Conservation (phyloP, 371 early-diverging fungal genomes). For the Globomyces sp. region DNA sequence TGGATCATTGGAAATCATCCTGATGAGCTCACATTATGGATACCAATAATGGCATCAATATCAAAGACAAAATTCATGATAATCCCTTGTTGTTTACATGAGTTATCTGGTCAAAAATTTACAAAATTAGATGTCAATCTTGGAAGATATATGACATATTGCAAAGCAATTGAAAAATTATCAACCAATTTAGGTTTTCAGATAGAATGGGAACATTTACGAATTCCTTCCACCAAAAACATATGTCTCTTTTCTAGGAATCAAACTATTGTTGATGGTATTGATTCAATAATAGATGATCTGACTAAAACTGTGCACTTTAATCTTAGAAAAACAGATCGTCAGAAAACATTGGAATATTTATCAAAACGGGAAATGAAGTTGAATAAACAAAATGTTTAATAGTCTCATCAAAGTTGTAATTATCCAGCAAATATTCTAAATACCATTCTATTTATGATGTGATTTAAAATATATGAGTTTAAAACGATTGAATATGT, state of each 20-base stretch:
- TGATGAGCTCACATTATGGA: slow-evolving; percentile 87
- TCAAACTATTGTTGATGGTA: not conserved
- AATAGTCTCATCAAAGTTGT: no score
- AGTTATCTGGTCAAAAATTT: slow-evolving; percentile 63
- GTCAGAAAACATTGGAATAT: slow-evolving; percentile 10
- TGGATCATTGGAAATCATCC: slow-evolving; percentile 93
- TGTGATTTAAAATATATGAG: no score
- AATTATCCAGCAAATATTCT: no score
- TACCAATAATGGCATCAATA: slow-evolving; percentile 28
- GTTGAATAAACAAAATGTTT: no score
- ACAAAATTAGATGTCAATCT: slow-evolving; percentile 21
- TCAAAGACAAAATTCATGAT: slow-evolving; percentile 54
- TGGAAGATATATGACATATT: slow-evolving; percentile 42
- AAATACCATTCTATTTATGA: no score
- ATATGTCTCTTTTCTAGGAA: not conserved
- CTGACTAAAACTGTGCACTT: not conserved
- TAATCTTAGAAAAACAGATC: slow-evolving; percentile 2
- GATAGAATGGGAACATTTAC: slow-evolving; percentile 64
- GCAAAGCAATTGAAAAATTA: slow-evolving; percentile 47
- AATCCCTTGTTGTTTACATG: slow-evolving; percentile 83
- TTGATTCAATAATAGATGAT: not conserved
- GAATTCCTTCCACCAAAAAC: slow-evolving; percentile 91
- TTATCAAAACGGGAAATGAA: no score
- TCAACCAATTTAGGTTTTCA: slow-evolving; percentile 72
- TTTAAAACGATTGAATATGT: no score